Evolutionary conservation across 2,329 filamentous ascomycete genomes (phyloP).

Genomic region (Penicillium digitatum): DNA sequence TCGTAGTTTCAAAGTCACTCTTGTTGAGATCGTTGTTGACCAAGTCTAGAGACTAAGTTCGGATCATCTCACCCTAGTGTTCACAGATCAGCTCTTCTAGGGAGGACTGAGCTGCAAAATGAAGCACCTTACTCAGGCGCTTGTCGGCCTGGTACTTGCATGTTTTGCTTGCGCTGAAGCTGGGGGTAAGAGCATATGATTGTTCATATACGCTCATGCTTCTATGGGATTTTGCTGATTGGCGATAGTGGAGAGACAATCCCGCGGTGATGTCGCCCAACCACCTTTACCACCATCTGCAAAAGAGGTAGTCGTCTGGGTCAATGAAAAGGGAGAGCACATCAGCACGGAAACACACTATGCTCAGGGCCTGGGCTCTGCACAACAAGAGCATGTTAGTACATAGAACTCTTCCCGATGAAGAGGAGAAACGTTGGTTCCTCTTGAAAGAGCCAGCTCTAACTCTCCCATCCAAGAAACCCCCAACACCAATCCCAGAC

Average conservation of each 20-base stretch:
- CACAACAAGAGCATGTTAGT: slow-evolving; percentile 17
- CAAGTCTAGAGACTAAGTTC: slow-evolving; percentile 13
- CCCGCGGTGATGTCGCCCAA: slow-evolving; percentile 31
- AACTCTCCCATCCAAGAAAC: background rate
- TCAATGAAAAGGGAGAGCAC: slow-evolving; percentile 55
- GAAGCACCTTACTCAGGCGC: slow-evolving; percentile 13
- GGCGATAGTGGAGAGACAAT: slow-evolving; percentile 1
- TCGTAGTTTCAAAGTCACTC: slow-evolving; percentile 4
- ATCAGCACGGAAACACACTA: slow-evolving; percentile 41
- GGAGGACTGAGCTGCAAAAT: slow-evolving; percentile 3
- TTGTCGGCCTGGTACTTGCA: slow-evolving; percentile 14
- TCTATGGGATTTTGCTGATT: slow-evolving; percentile 16
- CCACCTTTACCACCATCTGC: slow-evolving; percentile 42
- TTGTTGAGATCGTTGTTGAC: slow-evolving; percentile 7
- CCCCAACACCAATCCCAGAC: background rate
- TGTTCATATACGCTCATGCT: background rate
- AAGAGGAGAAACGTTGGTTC: background rate
- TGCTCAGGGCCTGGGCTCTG: slow-evolving; percentile 4
- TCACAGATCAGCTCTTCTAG: background rate
- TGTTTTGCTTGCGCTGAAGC: slow-evolving; percentile 20
- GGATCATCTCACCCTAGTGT: background rate
- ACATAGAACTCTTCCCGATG: background rate
- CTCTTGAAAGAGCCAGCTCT: background rate
- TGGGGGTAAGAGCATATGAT: slow-evolving; percentile 22
- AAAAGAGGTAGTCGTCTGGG: slow-evolving; percentile 55